A percentile compares a stretch with the other conserved stretches of the same genome.
These are phyloP conservation scores for Apiospora kogelbergensis DNA, from an alignment of 2,329 filamentous ascomycete genomes.

Conservation along the genomic window DNA sequence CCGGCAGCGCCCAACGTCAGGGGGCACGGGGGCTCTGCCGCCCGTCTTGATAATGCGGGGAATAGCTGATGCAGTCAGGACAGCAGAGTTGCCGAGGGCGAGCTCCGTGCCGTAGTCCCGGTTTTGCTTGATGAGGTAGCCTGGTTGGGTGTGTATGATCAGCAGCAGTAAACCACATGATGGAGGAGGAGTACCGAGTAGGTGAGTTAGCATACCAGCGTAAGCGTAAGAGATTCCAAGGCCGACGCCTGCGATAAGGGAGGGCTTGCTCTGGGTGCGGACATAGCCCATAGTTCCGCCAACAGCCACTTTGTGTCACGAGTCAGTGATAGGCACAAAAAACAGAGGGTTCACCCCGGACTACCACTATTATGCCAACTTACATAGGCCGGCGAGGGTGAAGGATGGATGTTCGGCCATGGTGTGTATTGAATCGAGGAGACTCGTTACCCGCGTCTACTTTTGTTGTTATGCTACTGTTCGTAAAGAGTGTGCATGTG, in stretches of 20 bases:
- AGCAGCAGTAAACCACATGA: not conserved
- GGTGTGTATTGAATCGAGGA: not conserved
- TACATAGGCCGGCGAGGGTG: slow-evolving; percentile 39
- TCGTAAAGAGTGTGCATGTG: not conserved
- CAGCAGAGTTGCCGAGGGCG: slow-evolving; percentile 39
- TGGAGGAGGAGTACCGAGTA: not conserved
- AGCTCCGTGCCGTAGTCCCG: slow-evolving; percentile 43
- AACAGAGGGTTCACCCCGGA: not conserved
- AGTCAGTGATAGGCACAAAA: not conserved
- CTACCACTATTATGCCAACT: slow-evolving; percentile 18
- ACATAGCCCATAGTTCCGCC: slow-evolving; percentile 33
- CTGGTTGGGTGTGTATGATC: slow-evolving; percentile 20
- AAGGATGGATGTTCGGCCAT: slow-evolving; percentile 44
- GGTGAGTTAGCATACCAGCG: slow-evolving; percentile 24
- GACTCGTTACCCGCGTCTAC: not conserved
- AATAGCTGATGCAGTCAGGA: slow-evolving; percentile 37
- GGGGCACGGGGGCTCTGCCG: slow-evolving; percentile 35
- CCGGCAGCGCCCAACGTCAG: slow-evolving; percentile 34
- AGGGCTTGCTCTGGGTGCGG: slow-evolving; percentile 30
- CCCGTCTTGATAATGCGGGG: slow-evolving; percentile 39
- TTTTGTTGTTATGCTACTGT: not conserved
- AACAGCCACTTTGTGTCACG: slow-evolving; percentile 30
- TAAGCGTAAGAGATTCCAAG: slow-evolving; percentile 32
- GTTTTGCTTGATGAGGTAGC: slow-evolving; percentile 41
- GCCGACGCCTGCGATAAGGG: slow-evolving; percentile 33